These are phyloP conservation scores for Pseudomassariella vexata DNA, from an alignment of 2,329 filamentous ascomycete genomes.

Conservation along the genomic window DNA sequence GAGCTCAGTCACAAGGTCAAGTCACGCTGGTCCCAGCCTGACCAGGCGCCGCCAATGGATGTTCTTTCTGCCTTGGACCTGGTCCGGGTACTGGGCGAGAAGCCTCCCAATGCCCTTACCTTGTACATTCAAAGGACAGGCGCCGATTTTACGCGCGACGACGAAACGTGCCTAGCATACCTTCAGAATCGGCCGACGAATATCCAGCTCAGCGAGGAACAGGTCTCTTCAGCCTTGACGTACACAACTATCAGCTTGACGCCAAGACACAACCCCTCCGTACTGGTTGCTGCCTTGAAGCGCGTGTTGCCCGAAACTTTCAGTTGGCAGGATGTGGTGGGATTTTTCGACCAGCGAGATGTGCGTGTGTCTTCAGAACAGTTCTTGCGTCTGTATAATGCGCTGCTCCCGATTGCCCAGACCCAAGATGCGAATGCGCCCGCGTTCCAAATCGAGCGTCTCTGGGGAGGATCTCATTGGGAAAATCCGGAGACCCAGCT, in stretches of 20 bases:
- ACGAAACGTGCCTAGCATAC: conserved; percentile 57
- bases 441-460: conserved; percentile 72
- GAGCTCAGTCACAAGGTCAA: conserved; percentile 63
- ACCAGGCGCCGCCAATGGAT: conserved; percentile 61
- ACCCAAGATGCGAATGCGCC: conserved; percentile 44
- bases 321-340: conserved; percentile 66
- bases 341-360: conserved; percentile 73
- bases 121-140: conserved; percentile 71
- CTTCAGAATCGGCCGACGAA: conserved; percentile 47
- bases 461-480: conserved; percentile 86
- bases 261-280: conserved; percentile 43
- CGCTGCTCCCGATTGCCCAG: conserved; percentile 65
- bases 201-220: conserved; percentile 69
- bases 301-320: conserved; percentile 58
- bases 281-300: conserved; percentile 58
- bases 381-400: conserved; percentile 76
- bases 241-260: conserved; percentile 56
- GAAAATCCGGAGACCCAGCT: conserved; percentile 80
- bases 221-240: conserved; percentile 75
- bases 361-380: conserved; percentile 72
- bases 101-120: conserved; percentile 50
- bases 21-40: conserved; percentile 61
- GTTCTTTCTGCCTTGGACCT: conserved; percentile 67
- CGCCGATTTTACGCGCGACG: conserved; percentile 65
- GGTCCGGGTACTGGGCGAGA: conserved; percentile 57